phyloP scores from a whole-genome alignment of 441 rosid genomes.

The Metrosideros polymorpha region DNA sequence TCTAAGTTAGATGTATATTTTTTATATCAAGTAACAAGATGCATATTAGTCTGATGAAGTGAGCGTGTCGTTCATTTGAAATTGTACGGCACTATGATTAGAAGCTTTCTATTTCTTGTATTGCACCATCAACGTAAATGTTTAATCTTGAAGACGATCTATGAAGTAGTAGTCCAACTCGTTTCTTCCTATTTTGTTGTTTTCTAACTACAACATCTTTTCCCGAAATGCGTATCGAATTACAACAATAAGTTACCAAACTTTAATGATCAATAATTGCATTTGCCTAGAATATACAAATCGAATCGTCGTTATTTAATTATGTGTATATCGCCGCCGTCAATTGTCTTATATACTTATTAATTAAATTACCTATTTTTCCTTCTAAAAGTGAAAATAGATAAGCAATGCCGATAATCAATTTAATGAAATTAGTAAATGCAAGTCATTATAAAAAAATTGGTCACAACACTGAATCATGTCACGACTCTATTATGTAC shows the following conservation, averaged over 20 bases:
- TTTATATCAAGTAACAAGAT: neutral
- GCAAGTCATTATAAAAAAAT: neutral
- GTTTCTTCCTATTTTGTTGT: neutral
- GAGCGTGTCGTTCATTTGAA: accelerated
- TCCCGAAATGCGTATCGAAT: neutral
- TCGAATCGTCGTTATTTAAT: neutral
- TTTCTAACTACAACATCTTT: neutral
- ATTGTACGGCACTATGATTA: accelerated
- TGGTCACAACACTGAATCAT: no score
- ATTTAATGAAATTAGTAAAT: neutral
- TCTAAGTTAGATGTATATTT: neutral
- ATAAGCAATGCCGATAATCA: neutral
- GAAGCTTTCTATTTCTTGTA: neutral
- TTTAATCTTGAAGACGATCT: neutral
- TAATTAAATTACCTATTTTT: neutral
- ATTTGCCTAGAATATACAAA: accelerated
- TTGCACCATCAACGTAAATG: accelerated
- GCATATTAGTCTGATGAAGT: accelerated
- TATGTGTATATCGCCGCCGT: accelerated
- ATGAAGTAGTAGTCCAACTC: neutral
- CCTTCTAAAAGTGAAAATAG: neutral
- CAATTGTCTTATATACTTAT: neutral
- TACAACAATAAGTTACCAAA: accelerated
- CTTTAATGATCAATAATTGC: neutral
- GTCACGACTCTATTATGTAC: neutral